Evolutionary conservation across 192 early-diverging fungal genomes (phyloP), one percentile per base, ranked within the genome.

Genomic region (Coemansia erecta): DNA sequence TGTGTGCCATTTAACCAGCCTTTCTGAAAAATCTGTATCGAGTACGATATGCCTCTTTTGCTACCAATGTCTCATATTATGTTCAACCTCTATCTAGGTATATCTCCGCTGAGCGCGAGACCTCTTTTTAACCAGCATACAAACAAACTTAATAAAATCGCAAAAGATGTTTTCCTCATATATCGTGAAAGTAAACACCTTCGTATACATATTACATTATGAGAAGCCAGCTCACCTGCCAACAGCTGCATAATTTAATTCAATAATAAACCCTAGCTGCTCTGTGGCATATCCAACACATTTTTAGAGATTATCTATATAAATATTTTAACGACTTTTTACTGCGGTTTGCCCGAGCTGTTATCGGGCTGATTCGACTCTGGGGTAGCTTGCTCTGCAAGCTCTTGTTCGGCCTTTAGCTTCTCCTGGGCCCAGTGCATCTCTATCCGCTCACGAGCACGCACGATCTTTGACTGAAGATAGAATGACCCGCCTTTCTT

Each of bases 361-460:
- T 21, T 45, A n/a, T 18, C 15, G 18, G 51, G 19, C 14, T 14
- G 49, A 9, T 19, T 42, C 2, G 48, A 40, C 43, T 71, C 56
- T 12, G 59, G 42, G 1, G 39, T n/a, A 11, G 42, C n/a, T 19
- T 58, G 24, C 21, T 35, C 56, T 43, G 43, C 28, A 48, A 52
- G 5, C 18, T 69, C 68, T 31, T 72, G 66, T 43, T 79, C 66
- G 12, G 76, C 76, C 52, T 66, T 61, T 9, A 79, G 56, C 43
- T 70, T 81, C 39, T 72, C 66, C 48, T 81, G 73, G 31, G 85
- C 86, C 80, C 90, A 81, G 62, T 97, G 93, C 84, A 93, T 79
- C 50, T 97, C 94, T 59, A 97, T 77, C 65, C 97, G 89, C 73
- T 98, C 97, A 56, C 92, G 92, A 21, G 97, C 97, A 49, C 93